Evolutionary conservation across 495 filamentous ascomycete genomes (phyloP), one percentile per base, ranked within the genome.

Genomic region (Baudoinia panamericana): DNA sequence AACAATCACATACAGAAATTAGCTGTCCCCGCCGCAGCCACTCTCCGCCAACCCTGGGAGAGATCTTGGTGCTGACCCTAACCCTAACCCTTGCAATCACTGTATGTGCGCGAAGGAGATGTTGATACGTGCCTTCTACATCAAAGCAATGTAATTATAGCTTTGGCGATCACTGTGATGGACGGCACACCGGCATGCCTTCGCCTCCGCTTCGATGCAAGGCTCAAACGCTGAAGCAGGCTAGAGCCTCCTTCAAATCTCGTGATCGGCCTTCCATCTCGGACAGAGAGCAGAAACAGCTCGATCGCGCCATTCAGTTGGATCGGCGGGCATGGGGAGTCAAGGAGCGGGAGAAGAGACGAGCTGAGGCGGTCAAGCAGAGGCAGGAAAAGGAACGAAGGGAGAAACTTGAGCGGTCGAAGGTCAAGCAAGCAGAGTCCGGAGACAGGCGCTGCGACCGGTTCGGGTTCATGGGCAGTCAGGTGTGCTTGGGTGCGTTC

Each of bases 291-390:
- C 11, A 48, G 25, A 48, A 39, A 19, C 50, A 51, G 32, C 33
- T 56, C 17, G 35, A 45, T 29, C 53, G 53, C 10, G 27, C 41
- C 11, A 30, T 40, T 9, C 41, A 56, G 41, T 44, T 56, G 10
- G 51, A 46, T 20, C 42, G 45, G 4, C 51, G 53, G 12, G 53
- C 53, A 30, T 39, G 43, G 21, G 20, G 35, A n/a, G 26, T 36
- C n/a, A 35, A 42, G 26, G 42, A 51, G 28, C 15, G 36, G 23
- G 50, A 53, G 41, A 50, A 45, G 39, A 21, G 41, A 27, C 50
- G 43, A 25, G 40, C 48, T 12, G 42, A 50, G 25, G 23, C n/a
- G 20, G 36, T 37, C 44, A 45, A 45, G 46, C 36, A 48, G 46
- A 36, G 25, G 39, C 16, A 22, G 12, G 51, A 53, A 36, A 44